A percentile compares a stretch with the other conserved stretches of the same genome.
These are phyloP conservation scores for Fusarium papillatum DNA, from an alignment of 2,329 filamentous ascomycete genomes.

Conservation along the genomic window DNA sequence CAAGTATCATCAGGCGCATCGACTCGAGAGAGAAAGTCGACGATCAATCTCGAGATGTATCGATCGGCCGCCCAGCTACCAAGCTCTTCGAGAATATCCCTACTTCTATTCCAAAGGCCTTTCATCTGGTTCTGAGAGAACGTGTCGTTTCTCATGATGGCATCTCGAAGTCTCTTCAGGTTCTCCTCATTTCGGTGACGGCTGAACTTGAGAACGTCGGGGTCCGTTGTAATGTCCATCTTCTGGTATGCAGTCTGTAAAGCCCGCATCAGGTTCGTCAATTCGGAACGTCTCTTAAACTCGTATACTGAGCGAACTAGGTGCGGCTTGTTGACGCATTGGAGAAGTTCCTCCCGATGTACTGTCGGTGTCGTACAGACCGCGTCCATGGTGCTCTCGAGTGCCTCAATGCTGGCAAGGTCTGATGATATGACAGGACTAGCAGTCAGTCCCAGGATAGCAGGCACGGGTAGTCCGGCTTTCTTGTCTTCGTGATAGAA, in stretches of 20 bases:
- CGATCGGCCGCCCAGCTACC: constrained; percentile 79
- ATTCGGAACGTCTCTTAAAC: constrained; percentile 3
- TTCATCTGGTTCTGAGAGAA: constrained; percentile 68
- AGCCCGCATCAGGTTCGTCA: constrained; percentile 56
- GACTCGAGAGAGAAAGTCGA: constrained; percentile 45
- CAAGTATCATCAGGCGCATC: constrained; percentile 52
- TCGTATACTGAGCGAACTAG: constrained; percentile 57
- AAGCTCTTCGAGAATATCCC: constrained; percentile 67
- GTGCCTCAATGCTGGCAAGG: constrained; percentile 65
- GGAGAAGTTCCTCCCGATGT: constrained; percentile 78
- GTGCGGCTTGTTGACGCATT: constrained; percentile 75
- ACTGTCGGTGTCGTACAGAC: constrained; percentile 76
- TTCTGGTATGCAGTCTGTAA: constrained; percentile 56
- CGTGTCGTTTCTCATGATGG: constrained; percentile 61
- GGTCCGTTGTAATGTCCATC: constrained; percentile 73
- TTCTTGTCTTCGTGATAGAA: constrained; percentile 72
- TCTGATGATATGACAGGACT: constrained; percentile 79
- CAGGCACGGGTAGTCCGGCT: constrained; percentile 62
- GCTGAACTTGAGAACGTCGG: constrained; percentile 65
- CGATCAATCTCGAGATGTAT: constrained; percentile 69
- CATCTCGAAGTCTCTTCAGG: constrained; percentile 52
- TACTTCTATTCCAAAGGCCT: constrained; percentile 63
- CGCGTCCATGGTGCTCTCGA: constrained; percentile 80
- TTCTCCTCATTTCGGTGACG: constrained; percentile 57
- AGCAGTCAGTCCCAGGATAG: constrained; percentile 84